Evolutionary conservation across 2,329 filamentous ascomycete species (phyloP).

Genomic region (Phyllachora maydis): DNA sequence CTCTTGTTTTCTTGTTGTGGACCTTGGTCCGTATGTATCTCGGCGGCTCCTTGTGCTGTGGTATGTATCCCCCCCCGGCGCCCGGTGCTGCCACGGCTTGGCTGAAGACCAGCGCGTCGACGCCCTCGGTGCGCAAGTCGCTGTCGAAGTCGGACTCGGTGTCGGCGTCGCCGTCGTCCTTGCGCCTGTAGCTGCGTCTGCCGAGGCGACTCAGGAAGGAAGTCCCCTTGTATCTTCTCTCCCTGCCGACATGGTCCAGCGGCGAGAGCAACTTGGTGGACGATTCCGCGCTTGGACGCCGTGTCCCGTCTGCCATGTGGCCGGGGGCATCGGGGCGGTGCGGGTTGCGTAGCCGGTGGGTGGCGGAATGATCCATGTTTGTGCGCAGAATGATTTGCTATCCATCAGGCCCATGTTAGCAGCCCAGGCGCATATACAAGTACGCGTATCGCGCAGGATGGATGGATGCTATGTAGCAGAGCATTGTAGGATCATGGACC

Average conservation of each 20-base stretch:
- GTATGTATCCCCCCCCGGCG: constrained; percentile 51
- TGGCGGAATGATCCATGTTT: constrained; percentile 37
- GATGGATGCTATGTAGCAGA: too few species aligned
- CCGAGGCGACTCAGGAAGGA: constrained; percentile 73
- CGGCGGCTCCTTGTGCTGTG: constrained; percentile 71
- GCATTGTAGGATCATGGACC: too few species aligned
- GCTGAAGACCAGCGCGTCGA: constrained; percentile 66
- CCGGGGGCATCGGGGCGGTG: constrained; percentile 29
- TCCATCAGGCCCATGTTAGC: neutral
- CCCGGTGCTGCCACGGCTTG: constrained; percentile 37
- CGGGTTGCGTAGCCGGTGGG: constrained; percentile 30
- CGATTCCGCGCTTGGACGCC: constrained; percentile 19
- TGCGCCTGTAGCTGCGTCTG: constrained; percentile 65
- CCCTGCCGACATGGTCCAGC: constrained; percentile 23
- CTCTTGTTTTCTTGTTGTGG: constrained; percentile 59
- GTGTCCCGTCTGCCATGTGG: constrained; percentile 16
- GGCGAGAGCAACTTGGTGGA: constrained; percentile 12
- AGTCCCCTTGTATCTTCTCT: constrained; percentile 62
- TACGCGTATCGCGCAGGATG: too few species aligned
- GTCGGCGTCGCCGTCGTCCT: constrained; percentile 33
- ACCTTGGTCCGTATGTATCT: constrained; percentile 74
- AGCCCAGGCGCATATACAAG: too few species aligned
- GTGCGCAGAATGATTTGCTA: constrained; percentile 47
- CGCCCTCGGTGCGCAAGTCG: constrained; percentile 51
- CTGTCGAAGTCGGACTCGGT: constrained; percentile 52